Evolutionary conservation across 257 asterid genomes (phyloP), one percentile per base, ranked within the genome.

Genomic region (Gardenia jasminoides): DNA sequence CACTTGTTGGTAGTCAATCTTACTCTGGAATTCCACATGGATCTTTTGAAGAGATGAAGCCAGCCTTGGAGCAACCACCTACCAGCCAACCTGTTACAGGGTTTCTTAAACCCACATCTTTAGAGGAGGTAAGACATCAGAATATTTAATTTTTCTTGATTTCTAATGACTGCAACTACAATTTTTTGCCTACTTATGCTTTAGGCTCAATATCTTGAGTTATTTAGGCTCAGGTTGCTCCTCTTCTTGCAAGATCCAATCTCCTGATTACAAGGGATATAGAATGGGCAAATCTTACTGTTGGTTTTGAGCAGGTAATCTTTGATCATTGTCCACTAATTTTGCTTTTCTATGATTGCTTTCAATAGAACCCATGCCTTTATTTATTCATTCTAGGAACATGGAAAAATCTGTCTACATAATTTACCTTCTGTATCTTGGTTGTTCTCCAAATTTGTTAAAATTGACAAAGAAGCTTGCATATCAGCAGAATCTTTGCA

Each of bases 221-320:
- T 86, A 46, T 85, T 83, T 88, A 94, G 99, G 86, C 89, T 79
- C 85, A 77, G 87, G 88, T 95, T 80, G 97, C 98, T 61, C 91
- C 93, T 44, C 99, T 95, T 88, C 93, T 95, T 76, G 99, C 99
- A 75, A 92, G 99, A 89, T 91, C 99, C 83, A 91, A 89, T 85
- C 89, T 95, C 87, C 92, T 95, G 88, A 93, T 95, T 80, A 95
- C 99, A 67, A 92, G 99, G 92, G 98, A 95, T 82, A 93, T 95
- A 80, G 99, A 95, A 84, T 95, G 99, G 99, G 97, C 94, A 56
- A 95, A 95, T 84, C 91, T 95, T 87, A 90, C 90, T 82, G 83
- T 89, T 74, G 97, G 97, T 84, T 90, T 95, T 84, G 99, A 95
- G 93, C 99, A 95, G 93, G 98, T 93, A 84, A 84, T 81, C 69